Percentiles rank a stretch among this genome's conserved stretches.
Evolutionary conservation across 2,329 filamentous ascomycete species (phyloP).

Genomic region (Teratosphaeria nubilosa): DNA sequence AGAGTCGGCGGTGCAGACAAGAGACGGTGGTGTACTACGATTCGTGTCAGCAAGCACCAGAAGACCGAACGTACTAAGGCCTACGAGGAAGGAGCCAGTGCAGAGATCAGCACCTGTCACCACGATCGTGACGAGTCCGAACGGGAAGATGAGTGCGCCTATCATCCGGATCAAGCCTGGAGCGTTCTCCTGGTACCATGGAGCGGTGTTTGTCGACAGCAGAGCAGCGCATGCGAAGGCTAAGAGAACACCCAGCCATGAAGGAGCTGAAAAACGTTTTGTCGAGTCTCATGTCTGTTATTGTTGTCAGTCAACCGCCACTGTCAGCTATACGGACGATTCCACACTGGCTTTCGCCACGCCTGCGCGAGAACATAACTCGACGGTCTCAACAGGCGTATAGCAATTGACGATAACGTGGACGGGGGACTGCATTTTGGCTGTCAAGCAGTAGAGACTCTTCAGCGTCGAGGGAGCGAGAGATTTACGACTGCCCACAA

Average conservation of each 20-base stretch:
- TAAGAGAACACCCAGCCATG: constrained; percentile 42
- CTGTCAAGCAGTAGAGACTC: neutral
- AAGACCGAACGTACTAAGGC: constrained; percentile 1
- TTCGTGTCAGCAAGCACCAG: neutral
- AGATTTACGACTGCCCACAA: neutral
- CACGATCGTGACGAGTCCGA: constrained; percentile 23
- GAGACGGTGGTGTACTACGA: constrained; percentile 12
- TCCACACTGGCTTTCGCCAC: constrained; percentile 42
- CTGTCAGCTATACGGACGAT: neutral
- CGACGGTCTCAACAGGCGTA: constrained; percentile 33
- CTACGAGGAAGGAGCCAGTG: constrained; percentile 22
- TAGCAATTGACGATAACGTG: constrained; percentile 7
- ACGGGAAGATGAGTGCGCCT: constrained; percentile 22
- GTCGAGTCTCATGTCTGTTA: neutral
- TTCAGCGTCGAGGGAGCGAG: neutral
- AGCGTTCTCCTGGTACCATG: constrained; percentile 23
- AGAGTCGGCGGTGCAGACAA: constrained; percentile 29
- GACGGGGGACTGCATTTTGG: neutral
- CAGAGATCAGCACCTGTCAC: constrained; percentile 24
- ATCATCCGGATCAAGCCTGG: constrained; percentile 23
- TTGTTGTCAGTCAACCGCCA: neutral
- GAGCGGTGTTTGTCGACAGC: constrained; percentile 21
- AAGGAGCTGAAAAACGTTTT: constrained; percentile 16
- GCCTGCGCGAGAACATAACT: constrained; percentile 42
- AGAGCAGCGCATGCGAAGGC: constrained; percentile 41